Evolutionary conservation across 2,329 filamentous ascomycete genomes (phyloP).

Genomic region (Penicillium occitanis): DNA sequence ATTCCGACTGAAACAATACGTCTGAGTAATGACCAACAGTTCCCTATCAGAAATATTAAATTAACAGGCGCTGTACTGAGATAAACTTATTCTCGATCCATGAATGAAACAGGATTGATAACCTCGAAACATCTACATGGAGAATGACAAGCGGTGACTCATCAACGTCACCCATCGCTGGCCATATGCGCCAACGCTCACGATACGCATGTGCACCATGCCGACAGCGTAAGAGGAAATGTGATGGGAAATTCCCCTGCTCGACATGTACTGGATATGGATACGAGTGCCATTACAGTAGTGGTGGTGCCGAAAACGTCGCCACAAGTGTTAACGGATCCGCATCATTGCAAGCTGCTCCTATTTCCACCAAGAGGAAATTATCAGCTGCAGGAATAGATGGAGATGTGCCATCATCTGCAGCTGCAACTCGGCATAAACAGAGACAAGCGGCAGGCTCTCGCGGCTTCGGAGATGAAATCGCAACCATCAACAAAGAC

Average conservation of each 20-base stretch:
- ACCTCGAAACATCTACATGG: neutral
- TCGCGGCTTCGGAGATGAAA: slow-evolving; percentile 9
- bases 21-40: neutral
- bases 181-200: slow-evolving; percentile 22
- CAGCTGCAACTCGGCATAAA: neutral
- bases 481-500: slow-evolving; percentile 5
- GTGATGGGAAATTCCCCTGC: slow-evolving; percentile 22
- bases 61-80: neutral
- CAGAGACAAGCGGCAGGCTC: neutral
- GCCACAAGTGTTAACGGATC: neutral
- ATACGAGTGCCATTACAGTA: slow-evolving; percentile 21
- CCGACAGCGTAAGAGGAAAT: slow-evolving; percentile 24
- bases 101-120: neutral
- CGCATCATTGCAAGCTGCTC: neutral
- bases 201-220: slow-evolving; percentile 23
- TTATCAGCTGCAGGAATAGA: slow-evolving; percentile 14
- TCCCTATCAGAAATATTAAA: neutral
- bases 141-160: slow-evolving; percentile 15
- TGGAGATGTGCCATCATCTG: neutral
- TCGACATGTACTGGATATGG: slow-evolving; percentile 23
- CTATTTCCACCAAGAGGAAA: slow-evolving; percentile 6
- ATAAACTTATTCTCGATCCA: neutral
- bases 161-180: slow-evolving; percentile 1
- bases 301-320: neutral
- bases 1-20: neutral